Evolutionary conservation across 768 basidiomycete species (phyloP).

Genomic region (Tylopilus balloui): DNA sequence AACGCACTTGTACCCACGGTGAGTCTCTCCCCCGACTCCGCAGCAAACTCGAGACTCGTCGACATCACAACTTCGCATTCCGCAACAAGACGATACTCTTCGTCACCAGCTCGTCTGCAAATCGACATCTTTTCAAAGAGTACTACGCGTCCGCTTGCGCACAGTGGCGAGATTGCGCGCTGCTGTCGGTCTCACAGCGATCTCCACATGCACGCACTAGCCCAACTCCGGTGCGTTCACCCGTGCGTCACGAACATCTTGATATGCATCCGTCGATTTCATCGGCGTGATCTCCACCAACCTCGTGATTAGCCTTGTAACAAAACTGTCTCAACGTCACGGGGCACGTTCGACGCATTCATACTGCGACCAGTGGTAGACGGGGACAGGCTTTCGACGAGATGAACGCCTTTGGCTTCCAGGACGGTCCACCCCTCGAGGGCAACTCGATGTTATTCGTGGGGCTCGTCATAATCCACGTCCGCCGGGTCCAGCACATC

Average conservation of each 20-base stretch:
- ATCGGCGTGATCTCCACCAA: conserved; percentile 8
- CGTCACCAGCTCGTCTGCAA: neutral
- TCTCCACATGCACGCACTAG: conserved; percentile 11
- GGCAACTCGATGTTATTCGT: neutral
- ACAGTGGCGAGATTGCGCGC: neutral
- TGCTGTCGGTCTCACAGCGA: neutral
- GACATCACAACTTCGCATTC: no score
- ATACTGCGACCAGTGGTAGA: neutral
- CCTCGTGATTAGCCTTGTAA: neutral
- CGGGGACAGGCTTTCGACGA: neutral
- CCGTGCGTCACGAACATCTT: neutral
- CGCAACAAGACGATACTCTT: neutral
- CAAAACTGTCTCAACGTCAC: neutral
- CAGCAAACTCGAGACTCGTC: no score
- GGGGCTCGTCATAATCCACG: no score
- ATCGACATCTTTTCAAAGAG: neutral
- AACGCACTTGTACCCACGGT: no score
- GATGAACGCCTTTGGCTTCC: neutral
- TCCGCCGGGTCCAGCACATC: no score
- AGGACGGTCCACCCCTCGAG: neutral
- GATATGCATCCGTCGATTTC: conserved; percentile 3
- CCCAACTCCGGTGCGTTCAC: neutral
- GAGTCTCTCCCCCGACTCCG: no score
- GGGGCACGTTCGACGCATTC: neutral
- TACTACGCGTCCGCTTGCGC: neutral